phyloP scores from a whole-genome alignment of 1,284 basidiomycete genomes.

The Lignosus rhinocerotis region DNA sequence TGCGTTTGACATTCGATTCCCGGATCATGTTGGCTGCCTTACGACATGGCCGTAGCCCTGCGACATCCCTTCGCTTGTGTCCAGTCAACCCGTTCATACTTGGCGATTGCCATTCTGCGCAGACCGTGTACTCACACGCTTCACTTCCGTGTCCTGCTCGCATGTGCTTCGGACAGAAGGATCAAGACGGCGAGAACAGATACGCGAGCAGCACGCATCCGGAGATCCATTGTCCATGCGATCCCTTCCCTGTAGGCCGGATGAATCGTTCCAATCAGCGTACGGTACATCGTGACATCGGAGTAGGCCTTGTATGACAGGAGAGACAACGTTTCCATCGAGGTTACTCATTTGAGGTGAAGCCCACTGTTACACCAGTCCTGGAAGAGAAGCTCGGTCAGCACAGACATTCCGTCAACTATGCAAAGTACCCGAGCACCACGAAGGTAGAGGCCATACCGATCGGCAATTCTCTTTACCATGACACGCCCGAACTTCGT shows the following conservation, averaged over 20 bases:
- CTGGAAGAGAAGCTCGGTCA: not conserved
- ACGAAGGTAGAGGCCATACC: not conserved
- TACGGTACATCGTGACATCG: constrained; percentile 30
- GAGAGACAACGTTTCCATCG: not conserved
- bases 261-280: constrained; percentile 8
- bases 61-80: not conserved
- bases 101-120: not conserved
- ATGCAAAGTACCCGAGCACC: not conserved
- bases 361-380: not conserved
- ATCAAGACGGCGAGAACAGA: not conserved
- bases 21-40: constrained; percentile 5
- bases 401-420: not conserved
- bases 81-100: not conserved
- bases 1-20: not conserved
- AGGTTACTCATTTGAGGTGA: not conserved
- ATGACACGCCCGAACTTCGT: no score
- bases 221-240: not conserved
- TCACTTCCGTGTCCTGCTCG: constrained; percentile 8
- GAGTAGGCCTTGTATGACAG: constrained; percentile 27
- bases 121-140: constrained; percentile 2
- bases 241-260: constrained; percentile 22
- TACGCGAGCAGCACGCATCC: not conserved
- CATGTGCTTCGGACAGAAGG: constrained; percentile 1
- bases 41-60: constrained; percentile 1
- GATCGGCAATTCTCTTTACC: not conserved